phyloP scores from a whole-genome alignment of 371 early-diverging fungal genomes.

The Blastocladiella emersonii region DNA sequence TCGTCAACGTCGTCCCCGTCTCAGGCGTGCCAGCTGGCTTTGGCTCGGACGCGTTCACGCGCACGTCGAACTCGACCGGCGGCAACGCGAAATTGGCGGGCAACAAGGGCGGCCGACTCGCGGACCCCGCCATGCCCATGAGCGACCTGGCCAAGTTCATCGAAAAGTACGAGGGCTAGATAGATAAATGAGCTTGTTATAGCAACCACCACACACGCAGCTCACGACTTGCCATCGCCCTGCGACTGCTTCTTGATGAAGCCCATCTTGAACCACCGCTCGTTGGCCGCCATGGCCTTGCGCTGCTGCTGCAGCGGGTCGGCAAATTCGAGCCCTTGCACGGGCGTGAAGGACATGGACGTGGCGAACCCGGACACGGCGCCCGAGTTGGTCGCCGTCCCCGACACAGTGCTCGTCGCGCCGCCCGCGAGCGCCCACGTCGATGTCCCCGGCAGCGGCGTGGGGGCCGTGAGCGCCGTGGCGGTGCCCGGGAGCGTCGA shows the following conservation, averaged over 20 bases:
- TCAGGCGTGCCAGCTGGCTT: background rate
- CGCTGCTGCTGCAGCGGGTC: constrained; percentile 63
- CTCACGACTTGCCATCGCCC: background rate
- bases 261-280: constrained; percentile 52
- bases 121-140: no score
- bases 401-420: constrained; percentile 1
- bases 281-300: constrained; percentile 48
- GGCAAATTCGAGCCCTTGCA: constrained; percentile 85
- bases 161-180: no score
- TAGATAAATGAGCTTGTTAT: no score
- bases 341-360: constrained; percentile 87
- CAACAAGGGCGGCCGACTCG: no score
- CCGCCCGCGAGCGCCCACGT: constrained; percentile 3
- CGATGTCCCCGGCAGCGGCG: constrained; percentile 17
- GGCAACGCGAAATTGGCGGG: no score
- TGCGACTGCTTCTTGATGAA: background rate
- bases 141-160: no score
- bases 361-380: constrained; percentile 67
- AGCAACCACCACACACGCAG: no score
- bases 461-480: constrained; percentile 19
- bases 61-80: no score
- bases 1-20: background rate
- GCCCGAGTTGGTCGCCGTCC: constrained; percentile 17
- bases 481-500: background rate
- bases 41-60: no score